Evolutionary conservation across 2,329 filamentous ascomycete genomes (phyloP), one percentile per base, ranked within the genome.

Genomic region (Fusarium paranaense): DNA sequence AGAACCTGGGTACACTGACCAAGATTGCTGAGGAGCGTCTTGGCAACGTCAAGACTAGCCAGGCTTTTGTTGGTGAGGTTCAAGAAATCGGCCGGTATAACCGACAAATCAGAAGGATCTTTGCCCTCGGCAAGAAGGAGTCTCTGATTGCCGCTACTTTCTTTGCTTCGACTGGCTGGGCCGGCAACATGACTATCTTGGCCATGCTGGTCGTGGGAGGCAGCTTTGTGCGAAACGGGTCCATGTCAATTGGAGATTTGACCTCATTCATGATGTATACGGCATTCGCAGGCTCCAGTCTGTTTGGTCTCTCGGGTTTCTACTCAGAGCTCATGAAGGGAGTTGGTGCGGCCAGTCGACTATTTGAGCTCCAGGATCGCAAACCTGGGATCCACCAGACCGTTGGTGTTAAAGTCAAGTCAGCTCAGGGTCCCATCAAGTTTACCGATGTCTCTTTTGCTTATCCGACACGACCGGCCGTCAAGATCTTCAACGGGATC

Each of bases 301-400:
- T 99, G 73, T 98, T 98, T 77, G 97, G 97, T 5, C 87, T 99
- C 2, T 98, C 95, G 5, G 95, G 94, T 66, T 99, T 99, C 85
- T 99, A 98, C 83, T 98, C 95, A 0, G 97, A 99, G 81, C 88
- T 99, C 71, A 99, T 99, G 97, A 99, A 99, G 83, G 97, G 97
- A 47, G 96, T 98, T 5, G 97, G 97, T 78, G 97, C 97, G 47
- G 97, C 97, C n/a, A 97, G 93, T 79, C 93, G 97, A 69, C 87
- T 99, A 1, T 99, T 99, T 79, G 97, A 99, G 81, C 89, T 99
- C 7, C 95, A 98, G 81, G 97, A 99, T 82, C 92, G 97, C 72
- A 87, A 94, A 67, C 94, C 95, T 0, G 93, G 91, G 3, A 97
- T 98, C 70, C 92, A 92, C n/a, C 91, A 95, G 22, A 99, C 97